Evolutionary conservation across 2,329 filamentous ascomycete species (phyloP).

Genomic region (Talaromyces sp.): DNA sequence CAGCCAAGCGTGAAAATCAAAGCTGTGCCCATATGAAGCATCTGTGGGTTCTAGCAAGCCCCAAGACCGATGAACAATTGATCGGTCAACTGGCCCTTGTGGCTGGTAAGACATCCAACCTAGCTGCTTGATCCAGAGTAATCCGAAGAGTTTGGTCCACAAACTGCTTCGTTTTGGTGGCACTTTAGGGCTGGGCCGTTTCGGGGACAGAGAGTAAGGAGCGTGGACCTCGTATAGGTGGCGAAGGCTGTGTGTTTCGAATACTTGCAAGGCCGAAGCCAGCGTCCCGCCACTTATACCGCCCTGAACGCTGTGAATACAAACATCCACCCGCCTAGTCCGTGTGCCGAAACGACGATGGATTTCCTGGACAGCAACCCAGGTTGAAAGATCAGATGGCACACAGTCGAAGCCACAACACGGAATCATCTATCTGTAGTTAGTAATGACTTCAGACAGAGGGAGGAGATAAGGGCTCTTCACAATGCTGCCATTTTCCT

Average conservation of each 20-base stretch:
- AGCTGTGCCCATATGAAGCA: neutral
- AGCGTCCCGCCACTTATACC: neutral
- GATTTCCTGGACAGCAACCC: neutral
- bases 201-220: neutral
- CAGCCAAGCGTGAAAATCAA: neutral
- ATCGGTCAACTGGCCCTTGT: neutral
- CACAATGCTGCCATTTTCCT: neutral
- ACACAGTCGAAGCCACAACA: neutral
- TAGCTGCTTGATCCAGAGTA: neutral
- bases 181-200: neutral
- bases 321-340: neutral
- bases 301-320: neutral
- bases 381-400: neutral
- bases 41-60: neutral
- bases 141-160: neutral
- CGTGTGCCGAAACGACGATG: neutral
- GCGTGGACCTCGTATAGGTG: neutral
- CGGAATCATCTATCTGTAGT: neutral
- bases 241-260: neutral
- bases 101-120: neutral
- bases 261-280: neutral
- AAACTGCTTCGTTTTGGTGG: neutral
- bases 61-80: neutral
- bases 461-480: neutral
- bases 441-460: neutral